These are phyloP conservation scores for Globisporangium polare DNA, from an alignment of 352 stramenopile genomes.

Conservation along the genomic window DNA sequence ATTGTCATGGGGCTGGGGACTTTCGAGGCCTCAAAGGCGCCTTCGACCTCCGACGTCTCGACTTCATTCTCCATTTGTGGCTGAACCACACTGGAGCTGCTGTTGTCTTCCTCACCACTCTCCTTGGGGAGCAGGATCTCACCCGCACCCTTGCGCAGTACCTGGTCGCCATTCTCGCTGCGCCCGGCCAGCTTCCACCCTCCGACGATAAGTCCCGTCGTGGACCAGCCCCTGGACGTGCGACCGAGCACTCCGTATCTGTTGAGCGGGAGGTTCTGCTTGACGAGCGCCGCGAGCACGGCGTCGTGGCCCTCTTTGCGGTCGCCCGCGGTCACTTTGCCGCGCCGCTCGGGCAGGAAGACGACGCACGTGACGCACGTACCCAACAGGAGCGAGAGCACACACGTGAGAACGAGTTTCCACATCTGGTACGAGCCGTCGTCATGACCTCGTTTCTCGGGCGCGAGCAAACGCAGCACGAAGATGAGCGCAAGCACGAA, in stretches of 20 bases:
- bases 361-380: conserved; percentile 23
- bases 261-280: conserved; percentile 44
- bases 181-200: conserved; percentile 30
- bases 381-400: conserved; percentile 21
- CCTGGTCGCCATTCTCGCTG: conserved; percentile 23
- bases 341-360: conserved; percentile 23
- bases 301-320: conserved; percentile 29
- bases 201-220: conserved; percentile 35
- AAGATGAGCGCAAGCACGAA: conserved; percentile 29
- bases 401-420: conserved; percentile 18
- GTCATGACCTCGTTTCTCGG: conserved; percentile 6
- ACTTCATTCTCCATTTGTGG: not conserved
- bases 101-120: not conserved
- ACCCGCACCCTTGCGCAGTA: conserved; percentile 40
- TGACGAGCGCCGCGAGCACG: conserved; percentile 37
- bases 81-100: not conserved
- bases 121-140: conserved; percentile 40
- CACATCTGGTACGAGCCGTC: conserved; percentile 12
- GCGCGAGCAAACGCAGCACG: conserved; percentile 21
- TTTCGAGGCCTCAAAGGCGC: conserved; percentile 1
- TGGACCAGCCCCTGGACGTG: conserved; percentile 40
- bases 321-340: conserved; percentile 26
- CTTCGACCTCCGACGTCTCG: conserved; percentile 10
- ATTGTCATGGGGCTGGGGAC: not conserved
- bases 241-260: conserved; percentile 44